Base-by-base conservation (phyloP, 2,329 filamentous ascomycete species). In the Alternaria sp. region DNA sequence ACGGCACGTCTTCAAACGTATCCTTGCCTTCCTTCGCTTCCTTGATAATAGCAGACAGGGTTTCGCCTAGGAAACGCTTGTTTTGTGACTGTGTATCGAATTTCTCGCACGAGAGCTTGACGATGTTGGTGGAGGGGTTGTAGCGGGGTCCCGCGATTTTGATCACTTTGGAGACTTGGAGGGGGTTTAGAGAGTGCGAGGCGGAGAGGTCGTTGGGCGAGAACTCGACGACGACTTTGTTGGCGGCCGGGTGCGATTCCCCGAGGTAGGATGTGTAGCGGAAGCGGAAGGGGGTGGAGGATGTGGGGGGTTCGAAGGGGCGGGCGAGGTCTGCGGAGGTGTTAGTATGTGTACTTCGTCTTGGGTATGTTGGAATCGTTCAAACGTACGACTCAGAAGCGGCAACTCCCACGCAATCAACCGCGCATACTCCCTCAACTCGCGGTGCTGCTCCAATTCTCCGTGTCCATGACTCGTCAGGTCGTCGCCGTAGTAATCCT, bases 261-360 rank as follows among this genome's bases (percentile, higher is more conserved):
- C 95, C 95, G 87, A 99, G 91, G 83, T 98, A 98, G 40, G 91
- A 94, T 15, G 96, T 99, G 84, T 97, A 97, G 74, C 96, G 91
- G 89, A 97, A 99, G 74, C 95, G 91, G 61, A 99, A 88, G 49
- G 93, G 89, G 72, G 92, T 86, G 49, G 88, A 81, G 28, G 85
- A 80, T 13, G 87, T 86, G 2, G 95, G 93, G 3, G 89, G 87
- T 64, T 86, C 82, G 79, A 97, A 98, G 17, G 92, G 91, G 81
- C 92, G 92, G 59, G 92, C 91, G 66, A 96, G 87, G 78, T 95
- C 93, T 97, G 75, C 55, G 44, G 7, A 21, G 19, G 44, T 11
- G 25, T 56, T 45, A 61, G 51, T 49, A 52, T 47, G 2, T 49
- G 11, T 21, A 15, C 26, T 6, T 9, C 17, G 17, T 12, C n/a